Conservation (phyloP, 805 yeast genomes). For the Metschnikowia cerradonensis region DNA sequence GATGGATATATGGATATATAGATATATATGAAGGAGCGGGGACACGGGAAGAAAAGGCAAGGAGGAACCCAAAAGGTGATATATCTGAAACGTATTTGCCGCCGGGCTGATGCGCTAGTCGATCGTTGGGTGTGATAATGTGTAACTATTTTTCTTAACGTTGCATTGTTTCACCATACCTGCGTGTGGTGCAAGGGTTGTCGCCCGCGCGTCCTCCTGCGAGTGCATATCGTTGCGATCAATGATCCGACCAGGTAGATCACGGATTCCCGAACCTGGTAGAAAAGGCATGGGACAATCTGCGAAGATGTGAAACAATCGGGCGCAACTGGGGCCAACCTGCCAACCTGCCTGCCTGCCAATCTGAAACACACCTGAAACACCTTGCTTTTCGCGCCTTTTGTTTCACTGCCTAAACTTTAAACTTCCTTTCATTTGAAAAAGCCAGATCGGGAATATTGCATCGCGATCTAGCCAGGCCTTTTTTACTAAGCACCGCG, state of each 20-base stretch:
- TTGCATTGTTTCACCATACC: conserved; percentile 5
- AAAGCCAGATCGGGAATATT: no score
- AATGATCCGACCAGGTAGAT: background rate
- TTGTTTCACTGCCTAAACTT: no score
- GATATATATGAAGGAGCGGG: background rate
- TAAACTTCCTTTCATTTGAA: no score
- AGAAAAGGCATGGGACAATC: background rate
- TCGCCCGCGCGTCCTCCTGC: conserved; percentile 2
- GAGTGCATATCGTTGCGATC: background rate
- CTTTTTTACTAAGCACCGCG: no score
- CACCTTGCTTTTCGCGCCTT: no score
- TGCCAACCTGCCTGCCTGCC: no score
- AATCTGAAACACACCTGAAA: no score
- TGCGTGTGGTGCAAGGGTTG: conserved; percentile 4
- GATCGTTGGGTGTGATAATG: background rate
- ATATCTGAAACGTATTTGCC: background rate
- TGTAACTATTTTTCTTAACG: background rate
- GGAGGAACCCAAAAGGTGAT: no score
- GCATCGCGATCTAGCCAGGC: no score
- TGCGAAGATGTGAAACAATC: background rate
- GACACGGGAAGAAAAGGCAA: background rate
- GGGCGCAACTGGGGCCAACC: no score
- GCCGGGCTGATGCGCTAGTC: background rate
- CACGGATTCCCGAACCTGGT: background rate
- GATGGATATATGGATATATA: background rate